Base-by-base conservation (phyloP, 139 green algal genomes). In the Bryopsis sp. region DNA sequence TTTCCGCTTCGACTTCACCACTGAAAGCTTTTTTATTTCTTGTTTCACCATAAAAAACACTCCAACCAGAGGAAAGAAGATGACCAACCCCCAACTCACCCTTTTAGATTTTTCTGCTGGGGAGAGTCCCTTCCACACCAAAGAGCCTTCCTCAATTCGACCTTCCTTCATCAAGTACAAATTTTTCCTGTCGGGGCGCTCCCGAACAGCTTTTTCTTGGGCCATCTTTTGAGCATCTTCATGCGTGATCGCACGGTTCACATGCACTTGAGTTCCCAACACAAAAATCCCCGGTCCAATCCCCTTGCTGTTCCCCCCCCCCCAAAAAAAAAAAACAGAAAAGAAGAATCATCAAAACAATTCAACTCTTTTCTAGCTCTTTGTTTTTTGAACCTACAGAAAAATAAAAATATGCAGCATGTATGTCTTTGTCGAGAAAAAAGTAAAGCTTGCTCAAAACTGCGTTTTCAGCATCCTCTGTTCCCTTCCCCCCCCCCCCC, bases 141-240 rank as follows among this genome's bases (percentile, higher is more conserved):
- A n/a, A 8, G 62, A 58, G 8, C 37, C 62, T 24, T 69, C 62
- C 43, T 69, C 62, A n/a, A 69, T 69, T 15, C n/a, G 8, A 11
- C 62, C 62, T 69, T 69, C 62, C 35, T 69, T 35, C 5, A 54
- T 5, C 15, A 69, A 35, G 32, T 69, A 69, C 8, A 69, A 36
- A 35, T 69, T 69, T 36, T 36, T 54, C 8, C 39, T 19, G 43
- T 69, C 62, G 19, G 38, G n/a, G n/a, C n/a, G n/a, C n/a, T n/a
- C n/a, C n/a, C n/a, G n/a, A n/a, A n/a, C n/a, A n/a, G n/a, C n/a
- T 69, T 36, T 54, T 5, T 69, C 8, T 31, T 35, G 29, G 3
- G 43, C 34, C 7, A 69, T 32, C 24, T 35, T 34, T 36, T 69
- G 8, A 4, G 54, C 15, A 57, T 32, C 37, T 24, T 69, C 35